phyloP scores from a whole-genome alignment of 108 stramenopile genomes.

The Mediolabrus comicus region DNA sequence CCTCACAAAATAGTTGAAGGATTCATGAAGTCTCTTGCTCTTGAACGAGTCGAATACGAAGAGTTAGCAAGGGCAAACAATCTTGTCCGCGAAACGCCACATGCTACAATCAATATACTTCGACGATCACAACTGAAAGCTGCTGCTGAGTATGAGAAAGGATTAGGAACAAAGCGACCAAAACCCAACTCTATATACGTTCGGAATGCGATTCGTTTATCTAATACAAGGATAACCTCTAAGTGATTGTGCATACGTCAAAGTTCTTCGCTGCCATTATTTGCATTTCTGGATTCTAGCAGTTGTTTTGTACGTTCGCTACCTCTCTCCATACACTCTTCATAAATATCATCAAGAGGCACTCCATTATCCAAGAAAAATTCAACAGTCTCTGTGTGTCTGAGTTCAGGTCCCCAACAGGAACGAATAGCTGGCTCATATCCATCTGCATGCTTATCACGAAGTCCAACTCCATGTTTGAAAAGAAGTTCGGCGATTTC shows the following conservation, averaged over 20 bases:
- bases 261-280: not conserved
- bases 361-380: slow-evolving; percentile 45
- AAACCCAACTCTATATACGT: slow-evolving; percentile 52
- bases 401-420: slow-evolving; percentile 43
- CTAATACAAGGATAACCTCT: not conserved
- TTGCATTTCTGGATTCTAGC: slow-evolving; percentile 3
- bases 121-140: slow-evolving; percentile 48
- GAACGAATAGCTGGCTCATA: slow-evolving; percentile 41
- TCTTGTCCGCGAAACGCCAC: slow-evolving; percentile 54
- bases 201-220: slow-evolving; percentile 44
- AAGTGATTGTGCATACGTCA: not conserved
- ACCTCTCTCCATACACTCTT: slow-evolving; percentile 22
- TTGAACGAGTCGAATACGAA: slow-evolving; percentile 4
- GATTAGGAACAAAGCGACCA: slow-evolving; percentile 40
- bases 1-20: slow-evolving; percentile 53
- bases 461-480: slow-evolving; percentile 25
- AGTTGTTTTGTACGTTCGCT: slow-evolving; percentile 20
- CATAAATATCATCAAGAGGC: slow-evolving; percentile 39
- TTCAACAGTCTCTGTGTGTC: slow-evolving; percentile 35
- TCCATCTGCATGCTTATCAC: slow-evolving; percentile 31
- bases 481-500: slow-evolving; percentile 26
- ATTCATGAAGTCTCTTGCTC: slow-evolving; percentile 30
- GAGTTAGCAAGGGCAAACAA: slow-evolving; percentile 43
- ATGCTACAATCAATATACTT: slow-evolving; percentile 63
- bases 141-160: slow-evolving; percentile 39